A percentile compares a stretch with the other conserved stretches of the same genome.
Evolutionary conservation across 2,329 filamentous ascomycete species (phyloP).

Genomic region (Colletotrichum melonis): DNA sequence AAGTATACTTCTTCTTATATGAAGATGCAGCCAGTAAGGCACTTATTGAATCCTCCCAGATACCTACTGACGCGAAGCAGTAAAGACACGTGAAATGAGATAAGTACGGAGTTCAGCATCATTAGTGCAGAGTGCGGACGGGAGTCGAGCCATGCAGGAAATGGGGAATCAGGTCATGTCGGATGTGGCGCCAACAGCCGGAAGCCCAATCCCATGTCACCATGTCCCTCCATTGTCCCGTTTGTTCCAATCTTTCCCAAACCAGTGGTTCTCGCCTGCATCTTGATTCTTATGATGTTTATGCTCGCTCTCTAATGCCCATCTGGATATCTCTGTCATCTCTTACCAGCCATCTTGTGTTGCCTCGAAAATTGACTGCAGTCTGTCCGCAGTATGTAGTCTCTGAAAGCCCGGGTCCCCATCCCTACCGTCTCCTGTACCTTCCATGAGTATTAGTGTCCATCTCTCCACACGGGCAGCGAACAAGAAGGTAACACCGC

Average conservation of each 20-base stretch:
- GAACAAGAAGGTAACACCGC: neutral
- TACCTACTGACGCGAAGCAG: no score
- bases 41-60: no score
- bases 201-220: neutral
- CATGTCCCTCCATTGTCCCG: neutral
- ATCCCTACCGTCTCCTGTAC: no score
- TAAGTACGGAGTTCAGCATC: neutral
- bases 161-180: constrained; percentile 27
- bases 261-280: constrained; percentile 4
- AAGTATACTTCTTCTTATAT: no score
- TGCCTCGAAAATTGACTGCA: no score
- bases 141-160: constrained; percentile 8
- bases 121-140: no score
- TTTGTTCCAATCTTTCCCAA: constrained; percentile 13
- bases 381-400: no score
- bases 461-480: no score
- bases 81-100: neutral
- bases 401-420: no score
- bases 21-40: no score
- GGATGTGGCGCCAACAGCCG: constrained; percentile 24
- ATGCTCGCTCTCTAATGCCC: neutral
- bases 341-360: neutral
- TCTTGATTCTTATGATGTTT: neutral
- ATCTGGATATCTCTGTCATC: constrained; percentile 1
- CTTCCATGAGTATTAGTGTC: no score